Evolutionary conservation across 225 moss, liverwort and hornwort genomes (phyloP).

Genomic region (Pseudisothecium myosuroides): DNA sequence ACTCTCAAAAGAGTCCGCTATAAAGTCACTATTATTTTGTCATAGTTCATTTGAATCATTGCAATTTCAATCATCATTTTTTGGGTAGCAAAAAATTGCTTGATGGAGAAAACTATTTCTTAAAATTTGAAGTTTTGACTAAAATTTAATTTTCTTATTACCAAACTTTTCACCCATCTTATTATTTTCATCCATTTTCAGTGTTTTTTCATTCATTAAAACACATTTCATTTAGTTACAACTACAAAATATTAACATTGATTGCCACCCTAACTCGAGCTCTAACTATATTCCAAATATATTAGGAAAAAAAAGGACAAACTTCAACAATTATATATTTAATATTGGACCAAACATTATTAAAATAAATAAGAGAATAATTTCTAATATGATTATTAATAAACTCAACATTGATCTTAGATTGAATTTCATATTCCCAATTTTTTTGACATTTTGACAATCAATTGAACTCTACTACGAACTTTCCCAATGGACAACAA

Average conservation of each 20-base stretch:
- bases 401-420: background rate
- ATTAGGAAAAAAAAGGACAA: background rate
- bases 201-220: too few relatives aligned
- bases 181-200: background rate
- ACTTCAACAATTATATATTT: background rate
- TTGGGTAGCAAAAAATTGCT: background rate
- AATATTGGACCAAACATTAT: too few relatives aligned
- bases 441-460: background rate
- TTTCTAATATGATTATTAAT: background rate
- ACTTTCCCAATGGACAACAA: background rate
- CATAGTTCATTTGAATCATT: background rate
- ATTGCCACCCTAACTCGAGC: too few relatives aligned
- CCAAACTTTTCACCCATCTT: background rate
- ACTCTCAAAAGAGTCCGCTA: background rate
- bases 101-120: background rate
- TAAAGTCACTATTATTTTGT: background rate
- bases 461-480: background rate
- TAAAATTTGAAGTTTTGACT: background rate
- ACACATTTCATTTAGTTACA: background rate
- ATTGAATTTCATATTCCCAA: background rate
- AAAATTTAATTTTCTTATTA: background rate
- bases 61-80: background rate
- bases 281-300: background rate
- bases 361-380: background rate
- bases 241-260: background rate